Base-by-base conservation (phyloP, 345 rosid genomes). In the thale cress (Arabidopsis thaliana) region DNA sequence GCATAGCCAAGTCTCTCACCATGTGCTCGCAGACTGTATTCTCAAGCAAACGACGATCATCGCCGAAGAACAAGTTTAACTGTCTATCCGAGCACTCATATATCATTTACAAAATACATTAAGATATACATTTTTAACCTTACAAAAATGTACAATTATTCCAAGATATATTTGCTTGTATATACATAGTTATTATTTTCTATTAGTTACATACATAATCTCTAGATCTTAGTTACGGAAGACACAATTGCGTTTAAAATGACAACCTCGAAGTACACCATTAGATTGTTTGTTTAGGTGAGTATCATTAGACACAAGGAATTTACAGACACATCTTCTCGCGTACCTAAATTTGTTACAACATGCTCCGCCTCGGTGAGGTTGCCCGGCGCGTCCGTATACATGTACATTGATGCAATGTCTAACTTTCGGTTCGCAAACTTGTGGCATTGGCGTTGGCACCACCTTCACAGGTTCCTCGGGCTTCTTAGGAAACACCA, bases 361-460 rank as follows among this genome's bases (percentile, higher is more conserved):
- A 40, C 65, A 60, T 12, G 10, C 2, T 4, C 49, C 49, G 6
- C 4, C 1, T 16, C 7, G 2, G 3, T 6, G 14, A 60, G 65
- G 65, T 6, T 28, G 0, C 9, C 46, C 64, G 0, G 0, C 6
- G 10, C 33, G 49, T 38, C 65, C 49, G 8, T 38, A 40, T 40
- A 60, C 3, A 23, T 40, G n/a, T 5, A 0, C 6, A 1, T 6
- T 0, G 11, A 60, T 7, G 34, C 65, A 60, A 11, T 24, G 2
- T 60, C 16, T 60, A 38, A 68, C 72, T 16, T 40, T 41, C 3
- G 6, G 62, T 24, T 24, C 40, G 61, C 72, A 68, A 40, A 1
- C 3, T 40, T 42, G 2, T 25, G 72, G 71, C 60, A 67, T 37
- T 25, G 72, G 69, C 57, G 48, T 48, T 65, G 59, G 34, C 33